Evolutionary conservation across 495 filamentous ascomycete genomes (phyloP).

Genomic region (Durotheca rogersii): DNA sequence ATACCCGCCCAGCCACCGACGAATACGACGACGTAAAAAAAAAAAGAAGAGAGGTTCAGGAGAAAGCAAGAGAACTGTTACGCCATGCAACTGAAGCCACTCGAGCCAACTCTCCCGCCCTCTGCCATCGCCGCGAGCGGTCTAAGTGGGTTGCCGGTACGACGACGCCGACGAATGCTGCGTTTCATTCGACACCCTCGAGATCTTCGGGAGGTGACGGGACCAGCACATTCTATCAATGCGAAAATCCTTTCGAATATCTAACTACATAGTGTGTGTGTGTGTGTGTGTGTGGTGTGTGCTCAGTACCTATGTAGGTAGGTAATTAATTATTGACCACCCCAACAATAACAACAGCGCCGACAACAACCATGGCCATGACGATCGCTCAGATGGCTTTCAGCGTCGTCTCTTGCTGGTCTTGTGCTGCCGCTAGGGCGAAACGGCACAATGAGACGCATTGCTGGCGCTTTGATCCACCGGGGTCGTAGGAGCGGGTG

Average conservation of each 20-base stretch:
- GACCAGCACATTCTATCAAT: conserved; percentile 14
- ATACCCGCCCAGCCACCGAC: too few relatives aligned
- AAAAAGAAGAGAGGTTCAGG: too few relatives aligned
- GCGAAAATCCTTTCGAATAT: conserved; percentile 29
- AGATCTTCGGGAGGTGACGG: conserved; percentile 1
- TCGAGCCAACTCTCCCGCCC: too few relatives aligned
- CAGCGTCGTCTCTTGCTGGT: neutral
- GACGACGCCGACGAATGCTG: conserved; percentile 22
- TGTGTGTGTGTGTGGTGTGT: too few relatives aligned
- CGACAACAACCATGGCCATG: conserved; percentile 15
- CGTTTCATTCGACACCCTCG: conserved; percentile 29
- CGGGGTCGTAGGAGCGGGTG: neutral
- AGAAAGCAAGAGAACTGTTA: too few relatives aligned
- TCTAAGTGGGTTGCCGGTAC: conserved; percentile 15
- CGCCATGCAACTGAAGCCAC: too few relatives aligned
- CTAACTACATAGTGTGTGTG: too few relatives aligned
- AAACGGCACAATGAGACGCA: conserved; percentile 18
- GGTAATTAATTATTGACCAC: too few relatives aligned
- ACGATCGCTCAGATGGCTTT: too few relatives aligned
- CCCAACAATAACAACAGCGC: conserved; percentile 7
- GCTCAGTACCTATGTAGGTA: too few relatives aligned
- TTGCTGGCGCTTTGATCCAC: conserved; percentile 21
- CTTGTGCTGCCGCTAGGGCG: conserved; percentile 21
- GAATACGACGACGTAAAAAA: too few relatives aligned
- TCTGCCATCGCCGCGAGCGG: too few relatives aligned